Evolutionary conservation across 2,329 filamentous ascomycete genomes (phyloP).

Genomic region (Colletotrichum tropicale): DNA sequence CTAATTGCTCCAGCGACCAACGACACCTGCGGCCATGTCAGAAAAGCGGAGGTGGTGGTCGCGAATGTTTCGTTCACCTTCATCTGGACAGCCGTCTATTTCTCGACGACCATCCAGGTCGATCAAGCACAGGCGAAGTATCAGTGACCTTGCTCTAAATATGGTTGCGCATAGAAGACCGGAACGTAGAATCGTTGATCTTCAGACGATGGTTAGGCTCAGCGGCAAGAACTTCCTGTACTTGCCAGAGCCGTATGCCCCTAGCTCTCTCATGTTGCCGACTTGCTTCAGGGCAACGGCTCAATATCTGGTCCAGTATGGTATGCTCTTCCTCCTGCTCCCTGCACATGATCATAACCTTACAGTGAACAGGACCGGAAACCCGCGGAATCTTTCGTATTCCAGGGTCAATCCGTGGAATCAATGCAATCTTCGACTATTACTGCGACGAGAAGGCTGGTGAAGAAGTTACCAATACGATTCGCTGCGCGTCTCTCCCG

Average conservation of each 20-base stretch:
- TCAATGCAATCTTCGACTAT: slow-evolving; percentile 67
- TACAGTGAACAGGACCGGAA: slow-evolving; percentile 33
- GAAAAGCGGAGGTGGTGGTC: slow-evolving; percentile 42
- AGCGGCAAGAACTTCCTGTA: slow-evolving; percentile 68
- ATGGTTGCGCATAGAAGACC: slow-evolving; percentile 46
- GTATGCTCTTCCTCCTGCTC: slow-evolving; percentile 37
- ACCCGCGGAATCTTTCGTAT: slow-evolving; percentile 68
- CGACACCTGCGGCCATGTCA: slow-evolving; percentile 7
- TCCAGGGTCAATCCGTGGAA: slow-evolving; percentile 60
- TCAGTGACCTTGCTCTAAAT: slow-evolving; percentile 58
- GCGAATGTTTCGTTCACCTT: slow-evolving; percentile 35
- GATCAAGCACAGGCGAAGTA: slow-evolving; percentile 53
- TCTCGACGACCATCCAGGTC: not conserved
- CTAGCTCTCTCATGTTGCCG: slow-evolving; percentile 62
- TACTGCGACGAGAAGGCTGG: slow-evolving; percentile 58
- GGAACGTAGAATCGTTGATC: slow-evolving; percentile 51
- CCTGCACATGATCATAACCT: not conserved
- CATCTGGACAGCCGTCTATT: not conserved
- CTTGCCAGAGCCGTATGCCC: slow-evolving; percentile 63
- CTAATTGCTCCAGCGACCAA: not conserved
- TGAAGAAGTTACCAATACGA: slow-evolving; percentile 59
- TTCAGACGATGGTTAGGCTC: slow-evolving; percentile 65
- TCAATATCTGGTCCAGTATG: slow-evolving; percentile 66
- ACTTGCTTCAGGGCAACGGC: slow-evolving; percentile 71
- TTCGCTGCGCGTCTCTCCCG: slow-evolving; percentile 63